A percentile compares a stretch with the other conserved stretches of the same genome.
phyloP scores from a whole-genome alignment of 768 basidiomycete genomes.

The Boletellus emodensis region DNA sequence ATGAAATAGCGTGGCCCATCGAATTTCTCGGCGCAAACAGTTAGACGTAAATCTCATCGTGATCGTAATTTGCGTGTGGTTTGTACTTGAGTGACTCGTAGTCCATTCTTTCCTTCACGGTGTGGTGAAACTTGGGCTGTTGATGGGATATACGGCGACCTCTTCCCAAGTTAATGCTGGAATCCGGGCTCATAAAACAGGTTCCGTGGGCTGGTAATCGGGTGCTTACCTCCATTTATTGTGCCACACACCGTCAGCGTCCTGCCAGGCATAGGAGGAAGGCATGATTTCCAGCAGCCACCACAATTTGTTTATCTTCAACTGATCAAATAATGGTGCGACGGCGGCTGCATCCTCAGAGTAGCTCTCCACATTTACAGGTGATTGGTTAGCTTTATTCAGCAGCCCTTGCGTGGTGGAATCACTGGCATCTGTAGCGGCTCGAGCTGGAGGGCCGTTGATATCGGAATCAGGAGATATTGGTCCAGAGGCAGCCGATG shows the following conservation, averaged over 20 bases:
- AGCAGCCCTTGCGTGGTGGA: neutral
- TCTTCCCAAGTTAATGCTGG: slow-evolving; percentile 46
- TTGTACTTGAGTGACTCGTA: slow-evolving; percentile 47
- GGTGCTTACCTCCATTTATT: slow-evolving; percentile 47
- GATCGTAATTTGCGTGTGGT: slow-evolving; percentile 52
- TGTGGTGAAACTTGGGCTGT: slow-evolving; percentile 57
- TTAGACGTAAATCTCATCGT: slow-evolving; percentile 44
- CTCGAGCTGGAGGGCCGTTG: neutral
- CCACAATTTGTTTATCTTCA: slow-evolving; percentile 48
- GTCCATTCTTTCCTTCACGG: slow-evolving; percentile 57
- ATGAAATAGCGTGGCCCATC: neutral
- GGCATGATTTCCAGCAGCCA: slow-evolving; percentile 73
- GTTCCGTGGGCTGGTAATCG: neutral
- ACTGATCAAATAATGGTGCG: slow-evolving; percentile 51
- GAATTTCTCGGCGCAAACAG: neutral
- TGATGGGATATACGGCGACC: slow-evolving; percentile 47
- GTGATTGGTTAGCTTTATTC: neutral
- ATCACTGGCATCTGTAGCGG: neutral
- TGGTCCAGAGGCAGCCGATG: neutral
- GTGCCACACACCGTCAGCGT: slow-evolving; percentile 52
- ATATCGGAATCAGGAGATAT: neutral
- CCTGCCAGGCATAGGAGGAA: slow-evolving; percentile 51
- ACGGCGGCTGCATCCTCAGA: slow-evolving; percentile 31
- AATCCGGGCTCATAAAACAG: neutral
- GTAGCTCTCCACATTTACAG: neutral